These are phyloP conservation scores for Coemansia sp. DNA, from an alignment of 192 early-diverging fungal genomes.

Conservation along the genomic window DNA sequence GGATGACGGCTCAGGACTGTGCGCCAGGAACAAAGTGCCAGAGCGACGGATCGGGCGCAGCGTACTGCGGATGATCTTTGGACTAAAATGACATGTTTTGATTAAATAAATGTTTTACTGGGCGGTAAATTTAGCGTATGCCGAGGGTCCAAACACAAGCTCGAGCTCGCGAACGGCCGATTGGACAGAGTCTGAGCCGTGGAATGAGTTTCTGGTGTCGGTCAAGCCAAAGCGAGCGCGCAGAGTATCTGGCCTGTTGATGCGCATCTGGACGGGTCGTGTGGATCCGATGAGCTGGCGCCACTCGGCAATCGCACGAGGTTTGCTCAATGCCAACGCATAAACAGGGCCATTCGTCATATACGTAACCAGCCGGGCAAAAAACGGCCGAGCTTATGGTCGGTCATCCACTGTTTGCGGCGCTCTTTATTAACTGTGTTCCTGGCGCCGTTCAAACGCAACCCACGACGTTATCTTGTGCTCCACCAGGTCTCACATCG, in stretches of 20 bases:
- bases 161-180: conserved; percentile 60
- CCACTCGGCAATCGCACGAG: conserved; percentile 64
- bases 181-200: conserved; percentile 67
- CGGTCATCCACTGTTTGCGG: conserved; percentile 8
- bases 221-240: conserved; percentile 68
- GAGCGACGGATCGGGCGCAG: too few relatives aligned
- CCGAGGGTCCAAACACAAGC: conserved; percentile 56
- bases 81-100: background rate
- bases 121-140: too few relatives aligned
- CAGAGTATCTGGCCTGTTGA: conserved; percentile 49
- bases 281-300: conserved; percentile 64
- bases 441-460: conserved; percentile 26
- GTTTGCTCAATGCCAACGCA: conserved; percentile 60
- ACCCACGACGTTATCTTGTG: conserved; percentile 34
- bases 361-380: conserved; percentile 66
- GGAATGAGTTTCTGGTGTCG: conserved; percentile 74
- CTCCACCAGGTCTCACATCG: conserved; percentile 34
- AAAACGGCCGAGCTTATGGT: conserved; percentile 52
- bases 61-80: too few relatives aligned
- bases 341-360: conserved; percentile 70
- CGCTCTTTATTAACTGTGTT: conserved; percentile 8
- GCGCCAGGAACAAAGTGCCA: conserved; percentile 11
- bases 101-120: too few relatives aligned
- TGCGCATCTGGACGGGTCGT: conserved; percentile 65
- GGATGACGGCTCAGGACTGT: background rate